phyloP scores from a whole-genome alignment of 306 rosid genomes.

The Dryas alaskensis region DNA sequence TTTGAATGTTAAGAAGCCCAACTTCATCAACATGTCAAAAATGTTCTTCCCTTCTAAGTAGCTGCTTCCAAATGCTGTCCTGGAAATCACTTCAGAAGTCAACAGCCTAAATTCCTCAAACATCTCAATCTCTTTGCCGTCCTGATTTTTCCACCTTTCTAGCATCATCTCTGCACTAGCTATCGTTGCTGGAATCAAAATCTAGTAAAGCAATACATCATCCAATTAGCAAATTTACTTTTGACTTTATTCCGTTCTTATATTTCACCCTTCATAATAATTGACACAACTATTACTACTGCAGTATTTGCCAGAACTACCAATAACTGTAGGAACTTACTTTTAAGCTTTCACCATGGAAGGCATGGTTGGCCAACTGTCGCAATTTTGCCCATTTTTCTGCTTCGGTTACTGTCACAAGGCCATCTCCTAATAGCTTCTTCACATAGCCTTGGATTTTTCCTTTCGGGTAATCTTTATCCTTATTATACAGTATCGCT shows the following conservation, averaged over 20 bases:
- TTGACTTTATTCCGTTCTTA: no score
- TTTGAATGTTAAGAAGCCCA: not conserved
- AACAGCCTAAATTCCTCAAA: slow-evolving; percentile 24
- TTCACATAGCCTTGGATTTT: not conserved
- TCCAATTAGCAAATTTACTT: not conserved
- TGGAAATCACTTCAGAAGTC: slow-evolving; percentile 30
- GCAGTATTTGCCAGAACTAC: not conserved
- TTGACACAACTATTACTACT: not conserved
- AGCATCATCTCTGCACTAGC: slow-evolving; percentile 22
- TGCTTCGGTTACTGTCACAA: slow-evolving; percentile 11
- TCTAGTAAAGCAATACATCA: not conserved
- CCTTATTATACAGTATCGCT: slow-evolving; percentile 25
- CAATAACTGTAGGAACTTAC: not conserved
- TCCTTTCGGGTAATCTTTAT: slow-evolving; percentile 11
- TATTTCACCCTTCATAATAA: not conserved
- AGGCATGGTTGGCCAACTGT: slow-evolving; percentile 19
- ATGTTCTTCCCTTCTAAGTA: slow-evolving; percentile 29
- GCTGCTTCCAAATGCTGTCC: slow-evolving; percentile 31
- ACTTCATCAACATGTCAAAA: slow-evolving; percentile 26
- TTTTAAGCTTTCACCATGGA: slow-evolving; percentile 27
- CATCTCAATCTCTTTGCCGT: slow-evolving; percentile 29
- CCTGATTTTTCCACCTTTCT: slow-evolving; percentile 23
- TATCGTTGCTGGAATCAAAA: slow-evolving; percentile 26
- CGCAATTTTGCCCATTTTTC: slow-evolving; percentile 30
- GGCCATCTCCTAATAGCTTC: slow-evolving; percentile 35